A percentile compares a stretch with the other conserved stretches of the same genome.
Evolutionary conservation across 345 rosid genomes (phyloP).

Genomic region (Rhodamnia rubescens): DNA sequence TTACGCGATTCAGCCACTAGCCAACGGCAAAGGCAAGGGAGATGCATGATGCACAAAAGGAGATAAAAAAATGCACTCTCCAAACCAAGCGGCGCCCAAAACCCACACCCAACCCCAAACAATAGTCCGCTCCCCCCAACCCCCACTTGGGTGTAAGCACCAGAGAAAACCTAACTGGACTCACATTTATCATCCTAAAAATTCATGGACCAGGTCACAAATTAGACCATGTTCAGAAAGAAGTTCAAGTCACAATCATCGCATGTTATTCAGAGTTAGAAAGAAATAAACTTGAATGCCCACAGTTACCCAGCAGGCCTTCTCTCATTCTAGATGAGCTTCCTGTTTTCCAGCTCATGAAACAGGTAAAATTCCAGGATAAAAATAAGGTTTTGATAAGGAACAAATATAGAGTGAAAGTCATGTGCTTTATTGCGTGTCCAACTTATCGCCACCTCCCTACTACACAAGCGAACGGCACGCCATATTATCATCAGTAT

Average conservation of each 20-base stretch:
- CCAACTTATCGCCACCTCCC: not conserved
- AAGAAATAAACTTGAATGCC: not conserved
- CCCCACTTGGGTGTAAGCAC: not conserved
- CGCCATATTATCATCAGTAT: not conserved
- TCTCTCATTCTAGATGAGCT: not conserved
- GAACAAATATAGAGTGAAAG: not conserved
- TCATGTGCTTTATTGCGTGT: not conserved
- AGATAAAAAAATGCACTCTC: not conserved
- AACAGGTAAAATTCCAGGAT: not conserved
- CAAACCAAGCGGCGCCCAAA: not conserved
- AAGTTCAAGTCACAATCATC: not conserved
- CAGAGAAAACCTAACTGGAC: not conserved
- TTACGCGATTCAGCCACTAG: not conserved
- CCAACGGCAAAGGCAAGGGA: not conserved
- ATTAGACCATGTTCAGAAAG: not conserved
- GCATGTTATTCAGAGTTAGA: not conserved
- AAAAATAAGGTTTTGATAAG: not conserved
- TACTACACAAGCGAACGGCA: not conserved
- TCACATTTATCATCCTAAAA: not conserved
- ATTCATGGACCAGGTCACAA: not conserved
- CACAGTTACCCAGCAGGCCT: not conserved
- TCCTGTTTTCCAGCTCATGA: not conserved
- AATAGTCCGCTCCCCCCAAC: not conserved
- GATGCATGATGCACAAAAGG: not conserved
- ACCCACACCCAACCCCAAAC: not conserved